A percentile compares a stretch with the other conserved stretches of the same genome.
Conservation (phyloP, 176 grass and related monocot species). For the Cenchrus fungigraminus region DNA sequence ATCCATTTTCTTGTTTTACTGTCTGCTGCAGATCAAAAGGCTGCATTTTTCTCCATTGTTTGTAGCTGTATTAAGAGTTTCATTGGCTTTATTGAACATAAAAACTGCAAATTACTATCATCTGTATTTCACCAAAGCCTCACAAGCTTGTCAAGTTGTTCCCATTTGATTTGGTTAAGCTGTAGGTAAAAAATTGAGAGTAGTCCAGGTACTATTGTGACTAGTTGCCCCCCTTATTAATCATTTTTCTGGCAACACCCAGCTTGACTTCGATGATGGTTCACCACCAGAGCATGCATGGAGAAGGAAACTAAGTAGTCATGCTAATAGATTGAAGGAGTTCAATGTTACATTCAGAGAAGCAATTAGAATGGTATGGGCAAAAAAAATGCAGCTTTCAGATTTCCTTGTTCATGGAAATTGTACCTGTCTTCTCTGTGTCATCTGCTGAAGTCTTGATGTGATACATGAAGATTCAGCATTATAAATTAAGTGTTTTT, state of each 20-base stretch:
- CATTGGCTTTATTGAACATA: not conserved
- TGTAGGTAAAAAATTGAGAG: not conserved
- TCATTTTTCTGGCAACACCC: slow-evolving; percentile 30
- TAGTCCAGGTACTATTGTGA: slow-evolving; percentile 6
- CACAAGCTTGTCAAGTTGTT: not conserved
- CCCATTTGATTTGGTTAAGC: slow-evolving; percentile 24
- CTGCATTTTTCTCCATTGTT: not conserved
- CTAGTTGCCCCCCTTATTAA: not conserved
- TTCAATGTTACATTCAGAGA: slow-evolving; percentile 95
- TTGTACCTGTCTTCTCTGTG: slow-evolving; percentile 23
- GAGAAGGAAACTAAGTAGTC: slow-evolving; percentile 88
- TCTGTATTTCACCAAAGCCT: not conserved
- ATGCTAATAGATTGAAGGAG: slow-evolving; percentile 94
- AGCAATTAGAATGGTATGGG: slow-evolving; percentile 81
- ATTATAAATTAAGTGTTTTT: slow-evolving; percentile 24
- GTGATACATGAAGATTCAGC: not conserved
- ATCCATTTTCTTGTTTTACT: not conserved
- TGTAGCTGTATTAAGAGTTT: slow-evolving; percentile 1
- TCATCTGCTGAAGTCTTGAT: slow-evolving; percentile 34
- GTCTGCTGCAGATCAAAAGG: not conserved
- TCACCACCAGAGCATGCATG: slow-evolving; percentile 88
- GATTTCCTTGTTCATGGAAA: slow-evolving; percentile 9
- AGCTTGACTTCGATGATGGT: slow-evolving; percentile 94
- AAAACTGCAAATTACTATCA: slow-evolving; percentile 7
- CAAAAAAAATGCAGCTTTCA: slow-evolving; percentile 30